Evolutionary conservation across 148 eudicot species (phyloP).

Genomic region (Fagopyrum esculentum): DNA sequence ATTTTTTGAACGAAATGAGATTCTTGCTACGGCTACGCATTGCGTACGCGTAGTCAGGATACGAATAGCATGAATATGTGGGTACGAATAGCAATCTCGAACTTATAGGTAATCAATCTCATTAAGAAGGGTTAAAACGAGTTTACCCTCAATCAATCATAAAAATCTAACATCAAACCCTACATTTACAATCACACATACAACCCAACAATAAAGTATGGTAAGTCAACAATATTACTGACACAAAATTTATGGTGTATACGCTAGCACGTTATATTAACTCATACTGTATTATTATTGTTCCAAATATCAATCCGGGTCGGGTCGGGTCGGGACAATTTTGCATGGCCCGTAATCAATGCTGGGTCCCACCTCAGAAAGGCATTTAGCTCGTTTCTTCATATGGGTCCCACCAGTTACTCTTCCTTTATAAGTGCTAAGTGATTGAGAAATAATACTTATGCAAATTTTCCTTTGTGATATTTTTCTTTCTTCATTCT

Average conservation of each 20-base stretch:
- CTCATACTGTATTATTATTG: not conserved
- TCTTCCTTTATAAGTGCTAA: not conserved
- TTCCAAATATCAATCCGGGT: not conserved
- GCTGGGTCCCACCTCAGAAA: not conserved
- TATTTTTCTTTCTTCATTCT: not conserved
- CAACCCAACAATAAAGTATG: not conserved
- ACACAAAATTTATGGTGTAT: not conserved
- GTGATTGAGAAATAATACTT: not conserved
- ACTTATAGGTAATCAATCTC: too few relatives aligned
- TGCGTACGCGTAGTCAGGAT: too few relatives aligned
- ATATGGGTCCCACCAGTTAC: not conserved
- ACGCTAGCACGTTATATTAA: not conserved
- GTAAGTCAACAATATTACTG: not conserved
- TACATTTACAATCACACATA: not conserved
- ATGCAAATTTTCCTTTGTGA: not conserved
- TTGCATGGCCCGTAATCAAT: not conserved
- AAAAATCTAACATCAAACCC: too few relatives aligned
- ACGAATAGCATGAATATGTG: too few relatives aligned
- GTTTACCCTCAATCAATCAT: not conserved
- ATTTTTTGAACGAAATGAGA: too few relatives aligned
- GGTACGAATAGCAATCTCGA: too few relatives aligned
- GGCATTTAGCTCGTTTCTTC: not conserved
- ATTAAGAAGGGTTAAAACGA: not conserved
- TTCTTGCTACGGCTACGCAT: too few relatives aligned
- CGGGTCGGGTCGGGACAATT: not conserved